Evolutionary conservation across 345 rosid genomes (phyloP), one percentile per base, ranked within the genome.

Genomic region (Eucalyptus regnans): DNA sequence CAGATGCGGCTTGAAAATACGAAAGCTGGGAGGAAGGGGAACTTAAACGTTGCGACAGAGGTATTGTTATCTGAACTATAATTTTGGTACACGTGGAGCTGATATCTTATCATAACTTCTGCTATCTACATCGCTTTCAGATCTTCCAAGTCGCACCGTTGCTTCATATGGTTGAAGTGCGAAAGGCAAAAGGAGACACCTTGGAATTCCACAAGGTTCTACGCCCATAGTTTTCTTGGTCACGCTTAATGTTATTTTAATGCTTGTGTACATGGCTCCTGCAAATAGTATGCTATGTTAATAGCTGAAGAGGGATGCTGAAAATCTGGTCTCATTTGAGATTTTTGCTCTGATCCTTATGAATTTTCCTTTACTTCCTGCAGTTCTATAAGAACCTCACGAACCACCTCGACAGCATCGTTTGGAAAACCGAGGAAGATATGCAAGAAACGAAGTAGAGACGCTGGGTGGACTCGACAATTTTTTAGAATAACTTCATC

Each of bases 11-110:
- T 90, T 18, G 60, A 90, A 52, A 90, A 90, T 43, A n/a, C 76
- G 60, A 90, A 90, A 90, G 91, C 91, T 50, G 91, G 91, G 37
- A 85, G 91, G 58, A 90, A 90, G 86, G 91, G 91, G 46, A 90
- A 90, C 86, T 79, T 90, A 10, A 90, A 87, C 54, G 60, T 90
- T 87, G 89, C 91, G 4, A 88, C 91, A 17, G 91, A 90, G 89
- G 91, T 90, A 89, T 17, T 68, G 51, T 27, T 7, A 23, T 76
- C 48, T 37, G 48, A 41, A 41, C 84, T 41, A 41, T 48, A 76
- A 76, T 76, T 76, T 76, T 76, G 83, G 83, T 37, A 18, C 27
- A 76, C 48, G 3, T 41, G 84, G 84, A 76, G 84, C 84, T 76
- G 84, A 41, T 41, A 76, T 33, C 81, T 71, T 18, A 71, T 76